Base-by-base conservation (phyloP, 805 yeast genomes). In the Torulaspora indica region DNA sequence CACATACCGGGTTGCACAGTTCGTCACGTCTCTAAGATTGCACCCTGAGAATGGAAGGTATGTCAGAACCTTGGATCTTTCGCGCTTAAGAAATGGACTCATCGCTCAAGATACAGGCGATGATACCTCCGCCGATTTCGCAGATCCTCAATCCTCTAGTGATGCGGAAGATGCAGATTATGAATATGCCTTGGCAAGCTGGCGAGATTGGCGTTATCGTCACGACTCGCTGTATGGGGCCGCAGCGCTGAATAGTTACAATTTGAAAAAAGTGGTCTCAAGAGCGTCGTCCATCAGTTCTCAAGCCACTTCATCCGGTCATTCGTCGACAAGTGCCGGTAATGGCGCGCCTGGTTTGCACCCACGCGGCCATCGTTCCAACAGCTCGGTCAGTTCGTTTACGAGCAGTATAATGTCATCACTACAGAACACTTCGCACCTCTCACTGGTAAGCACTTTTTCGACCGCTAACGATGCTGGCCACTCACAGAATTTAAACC, bases 161-260 rank as follows among this genome's bases (percentile, higher is more conserved):
- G 40, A 40, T 6, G 3, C 15, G 1, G 43, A 52, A 20, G 14
- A 41, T 15, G 40, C 53, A 12, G 60, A 55, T 15, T 42, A 46
- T 8, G 59, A 56, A 14, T 22, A 57, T 33, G 75, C 81, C 1
- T 64, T 76, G 40, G 95, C 95, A 0, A 83, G 91, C 8, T 88
- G 96, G 96, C 74, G 96, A 59, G 96, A 88, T 61, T 88, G 95
- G 95, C 83, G 86, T 56, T 82, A 75, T 56, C 74, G 86, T 49
- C 76, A 75, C 40, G 89, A 83, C 63, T 86, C 91, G 1, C 61
- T 85, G 28, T 82, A 82, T 57, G 71, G 75, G 1, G 60, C 72
- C 3, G 53, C 64, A 5, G 41, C 62, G 40, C 48, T 68, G 49
- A 68, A 61, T 51, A 61, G 69, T 27, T 52, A 50, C 34, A 51